A percentile compares a stretch with the other conserved stretches of the same genome.
These are phyloP conservation scores for Apiospora pterosperma DNA, from an alignment of 2,329 filamentous ascomycete species.

Conservation along the genomic window DNA sequence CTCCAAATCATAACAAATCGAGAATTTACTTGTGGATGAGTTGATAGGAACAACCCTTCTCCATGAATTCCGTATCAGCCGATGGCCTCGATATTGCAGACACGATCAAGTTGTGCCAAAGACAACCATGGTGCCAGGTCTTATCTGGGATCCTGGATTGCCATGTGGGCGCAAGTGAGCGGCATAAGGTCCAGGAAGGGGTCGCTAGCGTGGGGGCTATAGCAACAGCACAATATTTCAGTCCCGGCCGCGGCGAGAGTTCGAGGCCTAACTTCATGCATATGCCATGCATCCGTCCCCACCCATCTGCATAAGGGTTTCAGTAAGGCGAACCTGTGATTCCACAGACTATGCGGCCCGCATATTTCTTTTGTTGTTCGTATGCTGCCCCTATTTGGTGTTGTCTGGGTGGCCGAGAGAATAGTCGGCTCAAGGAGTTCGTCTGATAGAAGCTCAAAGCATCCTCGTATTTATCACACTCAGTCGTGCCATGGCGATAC, in stretches of 20 bases:
- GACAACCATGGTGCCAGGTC: not conserved
- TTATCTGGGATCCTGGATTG: not conserved
- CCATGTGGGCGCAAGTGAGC: not conserved
- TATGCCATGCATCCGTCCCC: too few relatives aligned
- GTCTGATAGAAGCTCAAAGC: too few relatives aligned
- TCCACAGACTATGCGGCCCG: not conserved
- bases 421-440: too few relatives aligned
- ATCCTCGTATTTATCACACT: too few relatives aligned
- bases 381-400: not conserved
- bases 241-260: not conserved
- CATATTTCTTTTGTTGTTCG: not conserved
- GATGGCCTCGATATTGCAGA: too few relatives aligned
- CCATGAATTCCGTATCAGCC: too few relatives aligned
- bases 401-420: not conserved
- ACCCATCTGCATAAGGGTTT: not conserved
- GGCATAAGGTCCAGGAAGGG: not conserved
- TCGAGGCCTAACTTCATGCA: not conserved
- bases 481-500: too few relatives aligned
- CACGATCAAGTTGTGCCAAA: not conserved
- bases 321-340: not conserved
- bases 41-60: too few relatives aligned
- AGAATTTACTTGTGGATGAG: too few relatives aligned
- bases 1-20: not conserved
- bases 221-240: not conserved
- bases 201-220: not conserved